Conservation (phyloP, 1,284 basidiomycete genomes). For the Marasmius sp. region DNA sequence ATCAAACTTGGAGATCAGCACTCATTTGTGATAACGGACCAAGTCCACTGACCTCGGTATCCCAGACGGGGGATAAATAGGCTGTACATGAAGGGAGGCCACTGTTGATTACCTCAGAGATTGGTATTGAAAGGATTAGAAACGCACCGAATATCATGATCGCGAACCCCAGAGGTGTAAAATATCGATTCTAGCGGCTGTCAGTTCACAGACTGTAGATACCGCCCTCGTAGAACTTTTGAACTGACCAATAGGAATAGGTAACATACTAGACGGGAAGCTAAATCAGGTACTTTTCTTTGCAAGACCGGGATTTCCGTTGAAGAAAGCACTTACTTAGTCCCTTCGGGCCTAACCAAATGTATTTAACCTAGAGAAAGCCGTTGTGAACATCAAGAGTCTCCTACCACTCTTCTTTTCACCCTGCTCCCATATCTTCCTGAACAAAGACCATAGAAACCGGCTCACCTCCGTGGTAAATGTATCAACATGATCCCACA, state of each 20-base stretch:
- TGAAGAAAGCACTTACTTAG: slow-evolving; percentile 40
- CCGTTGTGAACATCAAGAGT: no score
- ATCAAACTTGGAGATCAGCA: no score
- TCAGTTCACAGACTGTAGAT: neutral
- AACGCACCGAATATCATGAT: slow-evolving; percentile 44
- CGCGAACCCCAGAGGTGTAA: slow-evolving; percentile 50
- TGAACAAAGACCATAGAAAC: no score
- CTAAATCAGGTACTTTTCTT: neutral
- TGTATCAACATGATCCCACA: slow-evolving; percentile 28
- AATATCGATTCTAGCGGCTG: slow-evolving; percentile 42
- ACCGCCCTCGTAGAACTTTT: neutral
- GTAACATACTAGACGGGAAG: slow-evolving; percentile 36
- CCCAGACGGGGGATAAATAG: slow-evolving; percentile 43
- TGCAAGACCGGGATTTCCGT: neutral
- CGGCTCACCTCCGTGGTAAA: slow-evolving; percentile 19
- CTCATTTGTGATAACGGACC: no score
- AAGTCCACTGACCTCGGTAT: slow-evolving; percentile 28
- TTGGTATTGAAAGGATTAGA: neutral
- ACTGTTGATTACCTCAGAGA: neutral
- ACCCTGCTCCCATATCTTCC: no score
- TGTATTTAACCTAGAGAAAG: slow-evolving; percentile 38
- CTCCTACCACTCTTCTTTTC: no score
- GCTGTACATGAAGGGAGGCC: slow-evolving; percentile 25
- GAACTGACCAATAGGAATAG: slow-evolving; percentile 48
- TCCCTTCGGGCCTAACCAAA: slow-evolving; percentile 50